Evolutionary conservation across 805 yeast genomes (phyloP).

Genomic region (Yarrowia phangngaensis): DNA sequence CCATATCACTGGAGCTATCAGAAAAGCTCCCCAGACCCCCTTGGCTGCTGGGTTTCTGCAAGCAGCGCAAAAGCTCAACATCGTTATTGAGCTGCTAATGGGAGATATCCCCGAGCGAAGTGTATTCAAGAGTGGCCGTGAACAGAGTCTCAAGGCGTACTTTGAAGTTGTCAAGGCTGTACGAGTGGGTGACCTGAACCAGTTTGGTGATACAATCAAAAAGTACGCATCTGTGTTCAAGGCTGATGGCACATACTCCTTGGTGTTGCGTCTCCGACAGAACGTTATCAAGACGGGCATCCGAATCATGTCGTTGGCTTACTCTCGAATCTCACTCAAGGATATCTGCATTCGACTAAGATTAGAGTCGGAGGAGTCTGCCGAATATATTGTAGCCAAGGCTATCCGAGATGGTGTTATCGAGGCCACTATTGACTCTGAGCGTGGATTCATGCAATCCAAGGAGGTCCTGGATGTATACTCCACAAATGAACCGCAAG

Average conservation of each 20-base stretch:
- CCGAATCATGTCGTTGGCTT: constrained; percentile 84
- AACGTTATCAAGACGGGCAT: constrained; percentile 98
- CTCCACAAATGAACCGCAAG: constrained; percentile 82
- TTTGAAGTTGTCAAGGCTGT: constrained; percentile 87
- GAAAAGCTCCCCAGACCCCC: constrained; percentile 91
- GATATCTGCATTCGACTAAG: constrained; percentile 92
- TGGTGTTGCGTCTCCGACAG: constrained; percentile 86
- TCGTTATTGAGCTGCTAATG: constrained; percentile 85
- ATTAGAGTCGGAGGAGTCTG: constrained; percentile 89
- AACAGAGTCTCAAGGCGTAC: constrained; percentile 69
- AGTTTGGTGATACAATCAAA: constrained; percentile 67
- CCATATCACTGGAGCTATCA: constrained; percentile 85
- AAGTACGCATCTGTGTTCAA: constrained; percentile 60
- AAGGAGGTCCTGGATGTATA: constrained; percentile 82
- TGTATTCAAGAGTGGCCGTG: constrained; percentile 59
- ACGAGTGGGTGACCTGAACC: constrained; percentile 79
- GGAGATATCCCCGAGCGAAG: constrained; percentile 95
- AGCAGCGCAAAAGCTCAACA: constrained; percentile 80
- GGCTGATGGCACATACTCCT: constrained; percentile 74
- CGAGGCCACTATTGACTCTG: constrained; percentile 90
- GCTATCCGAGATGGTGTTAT: constrained; percentile 96
- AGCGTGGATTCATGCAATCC: constrained; percentile 85
- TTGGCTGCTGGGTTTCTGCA: constrained; percentile 84
- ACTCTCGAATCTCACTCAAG: constrained; percentile 82
- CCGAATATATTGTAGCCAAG: constrained; percentile 94